Base-by-base conservation (phyloP, 176 grass and related monocot genomes). In the Phyllostachys edulis region DNA sequence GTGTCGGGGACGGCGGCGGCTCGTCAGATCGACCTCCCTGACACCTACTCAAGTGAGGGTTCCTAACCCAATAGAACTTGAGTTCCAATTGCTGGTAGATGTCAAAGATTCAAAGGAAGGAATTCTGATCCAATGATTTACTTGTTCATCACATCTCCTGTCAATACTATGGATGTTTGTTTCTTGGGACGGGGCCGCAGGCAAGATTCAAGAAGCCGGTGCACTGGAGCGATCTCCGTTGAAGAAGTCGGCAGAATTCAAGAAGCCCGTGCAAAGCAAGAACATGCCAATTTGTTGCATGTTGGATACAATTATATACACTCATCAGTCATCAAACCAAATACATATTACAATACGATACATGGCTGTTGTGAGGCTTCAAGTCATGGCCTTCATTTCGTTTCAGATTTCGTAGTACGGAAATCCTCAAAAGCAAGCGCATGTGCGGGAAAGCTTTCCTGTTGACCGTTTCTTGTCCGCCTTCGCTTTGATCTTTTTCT, bases 401-500 rank as follows among this genome's bases (percentile, higher is more conserved):
- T 81, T 85, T 70, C 41, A 71, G 79, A 77, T 88, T 75, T 80
- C 56, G 34, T 13, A 49, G 61, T 47, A 70, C 55, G 57, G 24
- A 68, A 75, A 60, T 82, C 67, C 24, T 90, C 88, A 90, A 77
- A 90, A 85, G 87, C 93, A 94, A 62, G 40, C 51, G 73, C 85
- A 94, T 57, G 86, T 32, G 80, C 59, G 49, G 14, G 91, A 46
- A 83, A 78, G 47, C 56, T 87, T 91, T 67, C 62, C 87, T 20
- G 57, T 55, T 6, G 86, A 85, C 29, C 78, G 75, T 60, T 90
- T 96, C 80, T 89, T 99, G 27, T 16, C 68, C 3, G 86, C 91
- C 77, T 99, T 99, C 57, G 94, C 84, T 45, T 57, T 85, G 39
- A 85, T 70, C 80, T 87, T 94, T 12, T 65, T 61, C 79, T 96